Base-by-base conservation (phyloP, 2,329 filamentous ascomycete genomes). In the Alternaria tenuissima region DNA sequence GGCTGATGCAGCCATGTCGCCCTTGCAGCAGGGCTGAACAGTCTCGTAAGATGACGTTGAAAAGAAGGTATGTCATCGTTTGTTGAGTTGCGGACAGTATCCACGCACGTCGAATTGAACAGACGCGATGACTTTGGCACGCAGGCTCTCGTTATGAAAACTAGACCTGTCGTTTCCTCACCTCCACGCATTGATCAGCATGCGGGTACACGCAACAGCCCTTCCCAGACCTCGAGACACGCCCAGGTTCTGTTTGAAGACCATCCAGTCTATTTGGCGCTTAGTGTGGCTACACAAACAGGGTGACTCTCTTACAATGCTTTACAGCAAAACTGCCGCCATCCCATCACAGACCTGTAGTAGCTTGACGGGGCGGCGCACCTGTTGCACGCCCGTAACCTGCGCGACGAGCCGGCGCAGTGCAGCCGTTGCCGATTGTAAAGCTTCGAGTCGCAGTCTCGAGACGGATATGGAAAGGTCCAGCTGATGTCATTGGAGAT, bases 11-110 rank as follows among this genome's bases (percentile, higher is more conserved):
- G 62, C 65, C 65, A 53, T 60, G 64, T 62, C 64, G 68, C 69
- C 75, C 73, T 76, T 77, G 71, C 73, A 75, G 74, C 71, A 76
- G 65, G 72, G 71, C 73, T 77, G 72, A 74, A 58, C 42, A 59
- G 52, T 55, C 36, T 48, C 43, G 26, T 30, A 42, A 39, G 12
- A 38, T 9, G 42, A 57, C 32, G 24, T 30, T 36, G 28, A 22
- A 20, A 24, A 20, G 7, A 7, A n/a, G 24, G 38, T 44, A 51
- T 38, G 52, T 59, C 49, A 56, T 52, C 52, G 36, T 44, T 32
- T 16, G 44, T 42, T 44, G 32, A 38, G 36, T 24, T 3, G 34
- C 41, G 20, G 14, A 28, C 28, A 20, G 34, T 38, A 32, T 2
- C 20, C 28, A 22, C n/a, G 30, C 12, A 12, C n/a, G 2, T 16